Conservation (phyloP, 345 rosid genomes). For the Salix dunnii region DNA sequence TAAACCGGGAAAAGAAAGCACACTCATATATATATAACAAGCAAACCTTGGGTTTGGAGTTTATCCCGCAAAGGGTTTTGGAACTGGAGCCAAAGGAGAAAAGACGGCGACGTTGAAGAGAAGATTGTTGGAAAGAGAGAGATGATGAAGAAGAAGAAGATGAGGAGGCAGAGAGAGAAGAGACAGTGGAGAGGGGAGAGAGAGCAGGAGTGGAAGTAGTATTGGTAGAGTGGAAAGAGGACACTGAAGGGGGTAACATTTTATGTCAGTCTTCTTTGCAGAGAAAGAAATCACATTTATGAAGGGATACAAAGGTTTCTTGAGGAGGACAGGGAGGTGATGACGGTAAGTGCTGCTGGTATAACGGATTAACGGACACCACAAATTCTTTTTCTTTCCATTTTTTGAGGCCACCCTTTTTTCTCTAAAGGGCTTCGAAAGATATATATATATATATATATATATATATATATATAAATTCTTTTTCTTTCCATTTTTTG, state of each 20-base stretch:
- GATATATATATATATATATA: no score
- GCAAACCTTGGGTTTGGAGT: conserved; percentile 34
- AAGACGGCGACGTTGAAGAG: conserved; percentile 20
- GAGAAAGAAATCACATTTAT: neutral
- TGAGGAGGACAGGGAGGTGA: neutral
- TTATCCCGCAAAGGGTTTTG: conserved; percentile 19
- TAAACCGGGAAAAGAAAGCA: neutral
- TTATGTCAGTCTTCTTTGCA: neutral
- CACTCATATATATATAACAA: neutral
- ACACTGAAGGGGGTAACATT: conserved; percentile 32
- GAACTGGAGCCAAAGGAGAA: conserved; percentile 24
- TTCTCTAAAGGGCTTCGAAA: neutral
- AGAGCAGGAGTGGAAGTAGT: conserved; percentile 12
- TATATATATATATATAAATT: no score
- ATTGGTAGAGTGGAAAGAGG: conserved; percentile 28
- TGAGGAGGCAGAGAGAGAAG: conserved; percentile 22
- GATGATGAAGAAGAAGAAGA: conserved; percentile 33
- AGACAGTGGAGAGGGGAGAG: conserved; percentile 13
- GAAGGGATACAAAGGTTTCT: neutral
- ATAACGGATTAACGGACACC: conserved; percentile 38
- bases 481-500: neutral
- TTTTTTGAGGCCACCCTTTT: neutral
- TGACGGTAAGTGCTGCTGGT: neutral
- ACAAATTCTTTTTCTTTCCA: conserved; percentile 6
- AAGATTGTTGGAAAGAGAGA: conserved; percentile 19